phyloP scores from a whole-genome alignment of 2,329 filamentous ascomycete genomes.

The Apiospora pterosperma region DNA sequence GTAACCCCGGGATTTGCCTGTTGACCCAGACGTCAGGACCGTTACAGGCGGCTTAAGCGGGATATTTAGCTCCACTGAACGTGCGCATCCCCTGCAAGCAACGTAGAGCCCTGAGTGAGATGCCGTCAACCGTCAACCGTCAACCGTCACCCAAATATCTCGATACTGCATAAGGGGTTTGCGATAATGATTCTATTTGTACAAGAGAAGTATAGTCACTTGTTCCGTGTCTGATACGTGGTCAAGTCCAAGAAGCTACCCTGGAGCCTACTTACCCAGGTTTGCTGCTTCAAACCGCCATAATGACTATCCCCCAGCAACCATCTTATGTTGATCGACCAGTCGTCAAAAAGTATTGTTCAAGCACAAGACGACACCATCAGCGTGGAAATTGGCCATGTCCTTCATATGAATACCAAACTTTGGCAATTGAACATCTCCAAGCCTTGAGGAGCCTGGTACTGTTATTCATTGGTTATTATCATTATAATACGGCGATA shows the following conservation, averaged over 20 bases:
- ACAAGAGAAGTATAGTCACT: background rate
- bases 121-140: background rate
- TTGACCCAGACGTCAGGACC: background rate
- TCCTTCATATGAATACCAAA: background rate
- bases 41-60: background rate
- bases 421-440: background rate
- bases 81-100: background rate
- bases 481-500: background rate
- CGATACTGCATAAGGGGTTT: background rate
- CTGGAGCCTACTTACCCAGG: background rate
- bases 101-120: background rate
- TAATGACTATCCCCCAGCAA: background rate
- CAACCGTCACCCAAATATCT: background rate
- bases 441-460: background rate
- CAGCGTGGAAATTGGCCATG: background rate
- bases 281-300: background rate
- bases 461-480: background rate
- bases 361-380: background rate
- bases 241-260: background rate
- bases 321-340: background rate
- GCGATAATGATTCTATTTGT: background rate
- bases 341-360: background rate
- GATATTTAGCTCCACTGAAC: background rate
- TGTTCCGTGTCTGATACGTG: background rate
- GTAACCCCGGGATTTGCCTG: background rate